Base-by-base conservation (phyloP, 2,329 filamentous ascomycete species). In the Aaosphaeria pasadenensis region DNA sequence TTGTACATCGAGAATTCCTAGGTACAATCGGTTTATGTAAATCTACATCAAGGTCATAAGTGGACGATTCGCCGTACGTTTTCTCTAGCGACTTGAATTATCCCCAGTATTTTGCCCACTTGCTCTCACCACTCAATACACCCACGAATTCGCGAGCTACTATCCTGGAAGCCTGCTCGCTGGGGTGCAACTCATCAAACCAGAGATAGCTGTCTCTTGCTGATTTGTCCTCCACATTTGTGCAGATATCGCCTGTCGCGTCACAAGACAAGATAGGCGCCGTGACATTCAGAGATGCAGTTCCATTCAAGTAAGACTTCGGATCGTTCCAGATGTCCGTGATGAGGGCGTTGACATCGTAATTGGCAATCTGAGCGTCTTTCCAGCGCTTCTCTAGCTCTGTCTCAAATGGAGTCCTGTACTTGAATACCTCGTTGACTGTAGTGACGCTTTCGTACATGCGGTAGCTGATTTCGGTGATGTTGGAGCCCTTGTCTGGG, bases 141-240 rank as follows among this genome's bases (percentile, higher is more conserved):
- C 76, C 73, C 4, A 80, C 68, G 63, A 85, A 85, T 48, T 81
- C 77, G 49, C 69, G 71, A 13, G 81, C 83, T 44, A 85, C 75
- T 39, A 77, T 72, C 59, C 79, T 71, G 67, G 82, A 78, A 6
- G 84, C 79, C 68, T 82, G 80, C 68, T 84, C 77, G 30, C 83
- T 84, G 0, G 87, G 86, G 71, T 92, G 88, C 62, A 91, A 66
- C 62, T 84, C 80, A 68, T 92, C 87, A 58, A 77, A 88, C 86
- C 87, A 91, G 64, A 89, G 55, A 63, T 81, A 91, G 41, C 80
- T 83, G 55, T 86, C 80, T 32, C 31, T 45, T 24, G 42, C 42
- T 28, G 58, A 58, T 24, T 59, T 64, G n/a, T 42, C 11, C 17
- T 24, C 17, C 32, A 51, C 44, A 30, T 43, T 36, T 7, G 54